These are phyloP conservation scores for Zea mays DNA, from an alignment of 176 grass and related monocot genomes.

Conservation along the genomic window DNA sequence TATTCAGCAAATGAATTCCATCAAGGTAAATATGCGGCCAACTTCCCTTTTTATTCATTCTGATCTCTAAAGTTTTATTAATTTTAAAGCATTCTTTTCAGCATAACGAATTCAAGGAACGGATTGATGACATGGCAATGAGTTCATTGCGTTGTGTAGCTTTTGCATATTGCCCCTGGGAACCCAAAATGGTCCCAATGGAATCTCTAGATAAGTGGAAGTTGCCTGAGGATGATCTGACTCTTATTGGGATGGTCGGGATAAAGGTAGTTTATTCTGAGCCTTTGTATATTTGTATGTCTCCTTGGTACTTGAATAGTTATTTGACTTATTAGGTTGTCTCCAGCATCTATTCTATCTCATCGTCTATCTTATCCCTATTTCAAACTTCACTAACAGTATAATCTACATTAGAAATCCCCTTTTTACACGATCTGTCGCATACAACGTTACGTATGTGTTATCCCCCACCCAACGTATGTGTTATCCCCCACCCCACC, in stretches of 20 bases:
- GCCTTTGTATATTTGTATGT: constrained; percentile 8
- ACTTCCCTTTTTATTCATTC: neutral
- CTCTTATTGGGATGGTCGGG: constrained; percentile 72
- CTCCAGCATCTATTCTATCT: too few species aligned
- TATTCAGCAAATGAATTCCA: constrained; percentile 54
- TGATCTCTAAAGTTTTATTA: neutral
- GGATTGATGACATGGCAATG: constrained; percentile 79
- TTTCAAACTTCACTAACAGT: too few species aligned
- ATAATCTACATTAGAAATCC: too few species aligned
- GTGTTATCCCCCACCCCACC: too few species aligned
- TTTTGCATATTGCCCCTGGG: constrained; percentile 69
- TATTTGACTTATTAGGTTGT: neutral
- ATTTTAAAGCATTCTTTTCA: constrained; percentile 45
- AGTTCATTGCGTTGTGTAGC: constrained; percentile 78
- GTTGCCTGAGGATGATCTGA: constrained; percentile 84
- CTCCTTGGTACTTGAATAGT: neutral
- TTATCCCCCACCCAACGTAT: neutral
- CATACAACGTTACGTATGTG: neutral
- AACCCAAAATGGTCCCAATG: constrained; percentile 50
- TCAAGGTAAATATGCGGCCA: constrained; percentile 51
- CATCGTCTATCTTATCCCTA: too few species aligned
- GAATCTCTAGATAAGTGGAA: constrained; percentile 72
- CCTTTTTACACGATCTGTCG: too few species aligned
- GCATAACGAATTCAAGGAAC: constrained; percentile 66
- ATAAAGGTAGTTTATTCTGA: constrained; percentile 71